Evolutionary conservation across 2,329 filamentous ascomycete species (phyloP), one percentile per base, ranked within the genome.

Genomic region (Botrytis squamosa): DNA sequence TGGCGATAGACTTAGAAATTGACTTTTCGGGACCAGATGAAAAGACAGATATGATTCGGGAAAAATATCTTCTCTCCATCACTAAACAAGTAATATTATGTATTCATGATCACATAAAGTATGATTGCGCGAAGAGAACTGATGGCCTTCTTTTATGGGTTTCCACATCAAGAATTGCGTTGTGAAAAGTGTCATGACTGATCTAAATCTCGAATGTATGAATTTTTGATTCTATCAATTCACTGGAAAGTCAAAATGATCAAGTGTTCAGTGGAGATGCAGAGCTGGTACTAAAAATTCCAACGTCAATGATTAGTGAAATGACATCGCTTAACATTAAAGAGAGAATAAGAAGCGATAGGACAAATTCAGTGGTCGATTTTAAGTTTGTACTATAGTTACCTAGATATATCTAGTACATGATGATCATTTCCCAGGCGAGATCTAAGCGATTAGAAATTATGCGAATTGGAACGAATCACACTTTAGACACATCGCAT

Each of bases 141-240:
- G 8, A 9, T 46, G 3, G 8, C 3, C 44, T 46, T 22, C 8
- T 49, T 10, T 16, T 4, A 0, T 25, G 25, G 0, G 7, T 22
- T 8, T 49, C 8, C 46, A 10, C 4, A 25, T 10, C 20, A 10
- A 49, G 8, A 49, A 25, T 4, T 10, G 46, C 46, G 8, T 49
- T 49, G 20, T 10, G 1, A 1, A 2, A 9, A 52, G 25, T 14
- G 0, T n/a, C 10, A 2, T 52, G 49, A 52, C 49, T 14, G 14
- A 6, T n/a, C 10, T 52, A 14, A n/a, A 52, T 6, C 25, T n/a
- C 25, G 0, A 52, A n/a, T n/a, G 0, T 14, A n/a, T n/a, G 1
- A 12, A 52, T 52, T 25, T n/a, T 52, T 0, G 4, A 52, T 25
- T 25, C 4, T 14, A 4, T 52, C 2, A 5, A 25, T n/a, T 4